Evolutionary conservation across 768 basidiomycete genomes (phyloP), one percentile per base, ranked within the genome.

Genomic region (Boletus fagicola): DNA sequence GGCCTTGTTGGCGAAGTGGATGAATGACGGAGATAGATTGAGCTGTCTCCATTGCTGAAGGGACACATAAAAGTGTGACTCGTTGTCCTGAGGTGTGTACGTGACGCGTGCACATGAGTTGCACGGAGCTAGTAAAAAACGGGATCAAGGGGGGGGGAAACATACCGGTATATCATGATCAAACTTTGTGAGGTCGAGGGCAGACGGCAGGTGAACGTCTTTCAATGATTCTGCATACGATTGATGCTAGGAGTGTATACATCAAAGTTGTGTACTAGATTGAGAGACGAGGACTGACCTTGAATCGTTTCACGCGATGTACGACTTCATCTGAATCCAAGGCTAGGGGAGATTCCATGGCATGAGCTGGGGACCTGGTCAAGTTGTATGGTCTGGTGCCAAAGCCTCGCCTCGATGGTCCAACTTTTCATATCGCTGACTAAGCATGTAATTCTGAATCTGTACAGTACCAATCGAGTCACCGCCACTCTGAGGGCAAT

Each of bases 31-130:
- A 2, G 90, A 79, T 22, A 95, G 81, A 69, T 90, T 93, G 58
- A 94, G 80, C 63, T 94, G 87, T 62, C 81, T 76, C 86, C 88
- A 91, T 65, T 90, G 84, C 28, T 83, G 77, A 33, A 95, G 75
- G 3, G 88, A 80, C 61, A 83, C 78, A 53, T 87, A 84, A 64
- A 95, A 94, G 67, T 92, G 86, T 0, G 88, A 91, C 55, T 85
- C 84, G 65, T 83, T 82, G 61, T 93, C 88, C 88, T 92, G 53
- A 3, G 62, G 33, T 26, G 24, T 38, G n/a, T 7, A 45, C 9
- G 22, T 36, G n/a, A 35, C 52, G 39, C 36, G 26, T 20, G 36
- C 24, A 13, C 13, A 22, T 18, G 8, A 48, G n/a, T 18, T 11
- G 35, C 11, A 52, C n/a, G 13, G 22, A 36, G 20, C 12, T 20